phyloP scores from a whole-genome alignment of 768 basidiomycete species.

The Rubroboletus satanas region DNA sequence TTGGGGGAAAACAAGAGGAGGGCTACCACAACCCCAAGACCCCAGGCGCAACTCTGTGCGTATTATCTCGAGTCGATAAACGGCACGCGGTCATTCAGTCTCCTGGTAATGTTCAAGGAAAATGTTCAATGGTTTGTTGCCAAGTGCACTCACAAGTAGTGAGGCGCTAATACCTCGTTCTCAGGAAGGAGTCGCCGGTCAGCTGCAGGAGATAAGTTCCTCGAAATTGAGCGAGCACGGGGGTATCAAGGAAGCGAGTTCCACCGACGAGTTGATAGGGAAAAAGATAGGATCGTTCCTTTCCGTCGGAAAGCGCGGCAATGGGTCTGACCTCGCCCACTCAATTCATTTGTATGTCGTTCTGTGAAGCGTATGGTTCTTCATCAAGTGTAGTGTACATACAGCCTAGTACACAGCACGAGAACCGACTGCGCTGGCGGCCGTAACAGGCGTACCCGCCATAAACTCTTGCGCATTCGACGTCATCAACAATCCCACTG shows the following conservation, averaged over 20 bases:
- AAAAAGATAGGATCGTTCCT: neutral
- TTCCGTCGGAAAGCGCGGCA: neutral
- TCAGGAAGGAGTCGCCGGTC: neutral
- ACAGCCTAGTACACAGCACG: slow-evolving; percentile 31
- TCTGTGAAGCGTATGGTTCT: neutral
- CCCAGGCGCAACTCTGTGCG: neutral
- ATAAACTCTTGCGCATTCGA: slow-evolving; percentile 59
- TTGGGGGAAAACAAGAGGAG: no score
- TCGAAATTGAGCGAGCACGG: neutral
- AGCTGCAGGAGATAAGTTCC: neutral
- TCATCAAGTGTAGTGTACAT: neutral
- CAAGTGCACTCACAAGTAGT: neutral
- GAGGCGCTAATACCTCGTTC: neutral
- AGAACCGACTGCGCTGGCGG: slow-evolving; percentile 29
- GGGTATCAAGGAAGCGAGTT: neutral
- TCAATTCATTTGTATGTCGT: neutral
- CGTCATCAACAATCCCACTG: slow-evolving; percentile 82
- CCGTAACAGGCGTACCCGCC: slow-evolving; percentile 32
- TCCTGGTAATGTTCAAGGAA: neutral
- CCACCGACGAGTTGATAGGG: neutral
- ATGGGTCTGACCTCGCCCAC: neutral
- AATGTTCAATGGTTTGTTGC: neutral
- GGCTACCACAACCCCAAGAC: no score
- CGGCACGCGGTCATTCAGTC: neutral
- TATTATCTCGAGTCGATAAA: neutral